Evolutionary conservation across 371 early-diverging fungal genomes (phyloP), one percentile per base, ranked within the genome.

Genomic region (Thermomucor indicae-seudaticae): DNA sequence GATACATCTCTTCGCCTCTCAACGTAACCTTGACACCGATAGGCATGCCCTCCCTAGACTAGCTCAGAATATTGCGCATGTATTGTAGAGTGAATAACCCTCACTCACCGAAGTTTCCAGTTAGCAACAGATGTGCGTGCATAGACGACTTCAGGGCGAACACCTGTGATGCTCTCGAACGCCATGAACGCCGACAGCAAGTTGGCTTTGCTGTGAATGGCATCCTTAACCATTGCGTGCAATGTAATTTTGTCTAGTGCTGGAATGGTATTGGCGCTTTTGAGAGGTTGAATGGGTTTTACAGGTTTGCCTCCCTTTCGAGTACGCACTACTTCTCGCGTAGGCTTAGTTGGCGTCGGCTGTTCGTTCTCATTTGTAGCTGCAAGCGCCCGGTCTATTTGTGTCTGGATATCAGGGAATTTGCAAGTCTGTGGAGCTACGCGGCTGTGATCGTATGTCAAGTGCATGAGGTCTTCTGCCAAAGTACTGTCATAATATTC

Each of bases 151-250:
- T 85, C 85, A 6, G 92, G 92, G 17, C 83, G 80, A 49, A 79
- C 69, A 25, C 92, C 95, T 2, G 95, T 91, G 35, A 97, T 90
- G 35, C 88, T 75, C 66, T 94, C 92, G 46, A 97, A 79, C 0
- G 91, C 89, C 87, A 95, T 91, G 49, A 96, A 78, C 10, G 93
- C 95, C 30, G 88, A 83, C 49, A 97, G 71, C 19, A 97, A 70
- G 50, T 91, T 78, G 67, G 80, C 85, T 79, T 96, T 96, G 83
- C 88, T 94, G 23, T 78, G 64, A 35, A 93, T 80, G 8, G 95
- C 93, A 30, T 87, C 89, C 55, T 90, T 88, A 55, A 85, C 78
- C 85, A 88, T 88, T 49, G 89, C 81, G 63, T 88, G 86, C 27
- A 94, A 65, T 16, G 75, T 74, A 40, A 92, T 84, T 47, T 77